Evolutionary conservation across 805 yeast species (phyloP).

Genomic region (Dipodascus albidus): DNA sequence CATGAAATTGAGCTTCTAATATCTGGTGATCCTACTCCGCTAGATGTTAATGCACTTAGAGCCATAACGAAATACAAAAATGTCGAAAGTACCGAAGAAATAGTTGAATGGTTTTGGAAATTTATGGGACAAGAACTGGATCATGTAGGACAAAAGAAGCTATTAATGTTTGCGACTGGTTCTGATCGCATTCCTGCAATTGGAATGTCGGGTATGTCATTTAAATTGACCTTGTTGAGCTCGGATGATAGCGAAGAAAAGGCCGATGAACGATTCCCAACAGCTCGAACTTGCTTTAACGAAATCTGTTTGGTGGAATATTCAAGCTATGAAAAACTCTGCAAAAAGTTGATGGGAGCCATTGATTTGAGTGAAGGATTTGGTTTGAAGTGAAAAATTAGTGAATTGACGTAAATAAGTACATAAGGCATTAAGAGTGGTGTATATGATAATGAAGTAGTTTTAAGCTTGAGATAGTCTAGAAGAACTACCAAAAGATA

Average conservation of each 20-base stretch:
- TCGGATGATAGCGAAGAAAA: slow-evolving; percentile 32
- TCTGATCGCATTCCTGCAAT: slow-evolving; percentile 89
- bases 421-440: neutral
- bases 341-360: slow-evolving; percentile 51
- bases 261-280: slow-evolving; percentile 48
- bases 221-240: slow-evolving; percentile 50
- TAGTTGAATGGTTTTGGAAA: slow-evolving; percentile 78
- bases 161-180: slow-evolving; percentile 76
- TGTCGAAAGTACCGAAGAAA: slow-evolving; percentile 29
- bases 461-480: neutral
- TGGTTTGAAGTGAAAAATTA: slow-evolving; percentile 43
- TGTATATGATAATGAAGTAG: neutral
- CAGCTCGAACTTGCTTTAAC: slow-evolving; percentile 92
- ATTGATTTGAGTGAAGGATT: slow-evolving; percentile 77
- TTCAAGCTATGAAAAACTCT: slow-evolving; percentile 39
- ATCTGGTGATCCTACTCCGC: slow-evolving; percentile 62
- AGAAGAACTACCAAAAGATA: no score
- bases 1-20: slow-evolving; percentile 71
- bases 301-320: slow-evolving; percentile 73
- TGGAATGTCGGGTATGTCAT: slow-evolving; percentile 65
- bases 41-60: slow-evolving; percentile 56
- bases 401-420: slow-evolving; percentile 1
- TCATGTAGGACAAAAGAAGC: slow-evolving; percentile 41
- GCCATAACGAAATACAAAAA: slow-evolving; percentile 57
- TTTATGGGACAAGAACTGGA: slow-evolving; percentile 40